Evolutionary conservation across 2,329 filamentous ascomycete species (phyloP), one percentile per base, ranked within the genome.

Genomic region (Daldinia eschscholtzii): DNA sequence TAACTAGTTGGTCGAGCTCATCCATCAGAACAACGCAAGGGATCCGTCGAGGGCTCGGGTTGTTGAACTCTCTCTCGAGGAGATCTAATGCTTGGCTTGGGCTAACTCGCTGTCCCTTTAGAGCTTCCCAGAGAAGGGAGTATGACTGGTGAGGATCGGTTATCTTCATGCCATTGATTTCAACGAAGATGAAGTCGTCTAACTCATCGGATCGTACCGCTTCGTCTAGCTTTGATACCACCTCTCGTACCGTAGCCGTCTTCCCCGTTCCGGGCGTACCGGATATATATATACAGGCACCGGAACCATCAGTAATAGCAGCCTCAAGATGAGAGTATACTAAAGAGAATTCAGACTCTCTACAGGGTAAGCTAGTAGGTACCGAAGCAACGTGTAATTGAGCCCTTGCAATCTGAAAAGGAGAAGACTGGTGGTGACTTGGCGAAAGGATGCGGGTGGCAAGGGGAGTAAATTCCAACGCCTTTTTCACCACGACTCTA

Each of bases 111-210:
- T 99, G 94, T 28, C 94, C 94, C 77, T 95, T 95, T 67, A 99
- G 84, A 0, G 96, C 95, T 82, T 99, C 94, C 97, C 97, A 99
- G 1, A 99, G 87, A 20, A 99, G 83, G 1, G 93, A 92, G 80
- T 99, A 99, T 0, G 96, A 94, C 79, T 99, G 96, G 77, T 98
- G 94, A 0, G 96, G 95, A 78, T 99, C 96, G 0, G 96, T 97
- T 74, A 99, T 94, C 83, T 99, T 99, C 96, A 99, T 98, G 73
- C 96, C 97, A 80, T 99, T 99, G 82, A 99, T 98, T 80, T 99
- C 96, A 70, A 99, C 94, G 74, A 99, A 99, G 66, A 98, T 97
- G 80, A 99, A 99, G 78, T 98, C 95, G 76, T 99, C 96, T 46
- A 99, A 86, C 80, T 98, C 95, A 76, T 99, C 96, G 6, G 91